Evolutionary conservation across 2,329 filamentous ascomycete species (phyloP).

Genomic region (Fusarium hostae): DNA sequence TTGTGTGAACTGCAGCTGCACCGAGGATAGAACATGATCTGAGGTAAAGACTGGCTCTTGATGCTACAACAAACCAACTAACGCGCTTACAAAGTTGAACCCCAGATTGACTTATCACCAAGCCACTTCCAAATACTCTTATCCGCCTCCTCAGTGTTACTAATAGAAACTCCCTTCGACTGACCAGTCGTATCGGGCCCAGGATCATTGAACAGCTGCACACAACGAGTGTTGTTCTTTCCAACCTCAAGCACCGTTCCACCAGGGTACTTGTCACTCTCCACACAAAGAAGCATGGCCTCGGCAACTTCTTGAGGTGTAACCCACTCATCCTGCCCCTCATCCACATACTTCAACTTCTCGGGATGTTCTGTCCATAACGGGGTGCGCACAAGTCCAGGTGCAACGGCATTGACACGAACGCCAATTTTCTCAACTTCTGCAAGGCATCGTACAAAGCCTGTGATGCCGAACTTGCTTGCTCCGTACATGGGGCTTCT

Average conservation of each 20-base stretch:
- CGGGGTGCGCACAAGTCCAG: conserved; percentile 57
- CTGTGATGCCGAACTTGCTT: conserved; percentile 53
- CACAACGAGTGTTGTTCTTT: conserved; percentile 45
- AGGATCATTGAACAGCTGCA: conserved; percentile 52
- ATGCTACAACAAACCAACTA: neutral
- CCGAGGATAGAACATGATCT: neutral
- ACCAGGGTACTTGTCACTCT: conserved; percentile 49
- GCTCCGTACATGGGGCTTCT: conserved; percentile 53
- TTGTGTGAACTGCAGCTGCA: too few species aligned
- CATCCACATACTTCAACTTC: conserved; percentile 53
- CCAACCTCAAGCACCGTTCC: conserved; percentile 58
- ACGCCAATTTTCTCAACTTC: conserved; percentile 51
- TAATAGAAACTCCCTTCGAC: conserved; percentile 44
- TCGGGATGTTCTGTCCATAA: conserved; percentile 58
- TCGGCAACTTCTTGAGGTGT: conserved; percentile 56
- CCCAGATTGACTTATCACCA: conserved; percentile 43
- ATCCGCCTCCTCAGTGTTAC: conserved; percentile 44
- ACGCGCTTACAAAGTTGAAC: neutral
- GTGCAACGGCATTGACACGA: conserved; percentile 57
- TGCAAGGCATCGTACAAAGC: conserved; percentile 55
- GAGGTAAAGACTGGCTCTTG: neutral
- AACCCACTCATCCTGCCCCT: conserved; percentile 53
- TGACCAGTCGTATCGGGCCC: conserved; percentile 50
- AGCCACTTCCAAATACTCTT: conserved; percentile 45
- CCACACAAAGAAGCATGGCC: conserved; percentile 55